Conservation (phyloP, 2,329 filamentous ascomycete species). For the Berkeleyomyces rouxiae region DNA sequence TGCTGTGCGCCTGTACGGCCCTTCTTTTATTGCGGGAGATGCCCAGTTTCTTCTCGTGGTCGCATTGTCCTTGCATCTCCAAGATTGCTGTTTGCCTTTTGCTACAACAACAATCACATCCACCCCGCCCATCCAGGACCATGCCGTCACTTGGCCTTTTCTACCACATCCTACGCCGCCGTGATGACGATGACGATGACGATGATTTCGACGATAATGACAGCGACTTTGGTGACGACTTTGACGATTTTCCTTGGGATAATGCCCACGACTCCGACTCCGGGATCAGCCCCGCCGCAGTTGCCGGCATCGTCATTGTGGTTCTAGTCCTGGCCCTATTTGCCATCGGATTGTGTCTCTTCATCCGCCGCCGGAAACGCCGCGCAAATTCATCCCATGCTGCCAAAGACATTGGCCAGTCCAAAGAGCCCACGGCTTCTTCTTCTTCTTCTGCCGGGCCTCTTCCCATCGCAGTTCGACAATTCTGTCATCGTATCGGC, state of each 20-base stretch:
- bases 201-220: not conserved
- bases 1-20: no score
- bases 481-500: not conserved
- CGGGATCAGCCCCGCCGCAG: not conserved
- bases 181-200: conserved; percentile 5
- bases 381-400: not conserved
- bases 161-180: not conserved
- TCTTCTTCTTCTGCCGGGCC: not conserved
- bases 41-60: no score
- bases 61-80: not conserved
- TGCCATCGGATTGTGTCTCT: not conserved
- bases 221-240: not conserved
- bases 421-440: not conserved
- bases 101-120: not conserved
- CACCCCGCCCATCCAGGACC: not conserved
- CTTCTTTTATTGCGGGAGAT: no score
- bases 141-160: not conserved
- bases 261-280: not conserved
- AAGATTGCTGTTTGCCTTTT: not conserved
- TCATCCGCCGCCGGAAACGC: not conserved
- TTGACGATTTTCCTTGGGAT: not conserved
- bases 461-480: not conserved
- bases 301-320: conserved; percentile 3
- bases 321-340: conserved; percentile 2
- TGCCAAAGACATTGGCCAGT: not conserved